Percentiles rank a stretch among this genome's conserved stretches.
phyloP scores from a whole-genome alignment of 148 eudicot genomes.

The Oxyria digyna region DNA sequence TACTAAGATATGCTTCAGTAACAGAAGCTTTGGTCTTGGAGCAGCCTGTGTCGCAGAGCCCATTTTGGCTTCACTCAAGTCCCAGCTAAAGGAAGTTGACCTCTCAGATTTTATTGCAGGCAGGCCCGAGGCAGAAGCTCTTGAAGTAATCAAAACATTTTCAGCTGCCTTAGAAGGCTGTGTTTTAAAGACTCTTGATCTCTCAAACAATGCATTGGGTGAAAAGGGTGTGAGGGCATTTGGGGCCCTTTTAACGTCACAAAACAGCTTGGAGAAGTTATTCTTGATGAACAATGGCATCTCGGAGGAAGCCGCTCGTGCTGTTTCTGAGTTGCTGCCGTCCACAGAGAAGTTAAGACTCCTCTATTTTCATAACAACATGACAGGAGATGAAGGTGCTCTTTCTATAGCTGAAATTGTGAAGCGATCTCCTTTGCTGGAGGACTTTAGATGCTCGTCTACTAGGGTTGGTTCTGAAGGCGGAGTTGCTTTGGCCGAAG shows the following conservation, averaged over 20 bases:
- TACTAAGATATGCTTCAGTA: constrained; percentile 54
- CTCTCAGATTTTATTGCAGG: constrained; percentile 60
- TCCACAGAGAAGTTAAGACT: constrained; percentile 40
- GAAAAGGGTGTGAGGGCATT: constrained; percentile 64
- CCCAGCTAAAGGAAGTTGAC: constrained; percentile 45
- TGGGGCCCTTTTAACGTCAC: constrained; percentile 39
- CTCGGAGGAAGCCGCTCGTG: constrained; percentile 56
- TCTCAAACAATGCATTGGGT: constrained; percentile 57
- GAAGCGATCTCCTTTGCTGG: constrained; percentile 33
- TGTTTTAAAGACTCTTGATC: constrained; percentile 29
- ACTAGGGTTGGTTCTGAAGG: constrained; percentile 51
- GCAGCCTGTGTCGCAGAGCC: constrained; percentile 51
- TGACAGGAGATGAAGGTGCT: constrained; percentile 69
- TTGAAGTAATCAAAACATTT: constrained; percentile 48
- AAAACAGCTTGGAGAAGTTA: constrained; percentile 36
- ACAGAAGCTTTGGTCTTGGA: constrained; percentile 52
- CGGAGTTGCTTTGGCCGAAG: constrained; percentile 40
- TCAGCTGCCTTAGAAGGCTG: constrained; percentile 46
- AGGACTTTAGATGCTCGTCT: constrained; percentile 55
- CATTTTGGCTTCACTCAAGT: constrained; percentile 33
- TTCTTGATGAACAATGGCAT: constrained; percentile 53
- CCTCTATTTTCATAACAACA: constrained; percentile 56
- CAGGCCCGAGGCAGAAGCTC: constrained; percentile 51
- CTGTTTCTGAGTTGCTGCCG: constrained; percentile 44
- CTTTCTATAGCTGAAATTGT: constrained; percentile 41